These are phyloP conservation scores for Claviceps sp. DNA, from an alignment of 2,329 filamentous ascomycete genomes.

Conservation along the genomic window DNA sequence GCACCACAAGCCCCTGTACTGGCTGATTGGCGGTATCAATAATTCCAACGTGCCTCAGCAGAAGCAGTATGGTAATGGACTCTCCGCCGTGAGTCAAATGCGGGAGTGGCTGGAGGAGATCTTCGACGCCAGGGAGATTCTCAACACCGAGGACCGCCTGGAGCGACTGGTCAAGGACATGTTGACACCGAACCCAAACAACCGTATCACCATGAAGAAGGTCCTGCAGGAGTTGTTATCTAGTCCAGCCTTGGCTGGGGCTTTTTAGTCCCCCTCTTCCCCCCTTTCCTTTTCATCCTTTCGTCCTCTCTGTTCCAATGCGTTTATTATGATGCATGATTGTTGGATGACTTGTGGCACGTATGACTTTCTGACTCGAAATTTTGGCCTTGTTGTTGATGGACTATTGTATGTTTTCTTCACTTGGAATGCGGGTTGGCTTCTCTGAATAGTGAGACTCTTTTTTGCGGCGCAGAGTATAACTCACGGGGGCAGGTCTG, in stretches of 20 bases:
- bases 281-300: not conserved
- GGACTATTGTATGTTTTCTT: too few relatives aligned
- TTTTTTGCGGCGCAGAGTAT: too few relatives aligned
- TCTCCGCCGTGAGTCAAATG: conserved; percentile 37
- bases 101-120: conserved; percentile 42
- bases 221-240: conserved; percentile 31
- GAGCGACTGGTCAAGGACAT: conserved; percentile 41
- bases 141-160: conserved; percentile 33
- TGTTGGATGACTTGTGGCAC: not conserved
- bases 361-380: not conserved
- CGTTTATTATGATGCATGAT: not conserved
- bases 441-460: too few relatives aligned
- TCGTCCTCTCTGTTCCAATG: not conserved
- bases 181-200: conserved; percentile 35
- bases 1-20: conserved; percentile 39
- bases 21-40: conserved; percentile 45
- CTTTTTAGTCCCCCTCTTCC: too few relatives aligned
- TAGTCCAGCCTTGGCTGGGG: conserved; percentile 9
- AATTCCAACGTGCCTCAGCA: conserved; percentile 16
- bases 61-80: conserved; percentile 23
- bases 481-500: too few relatives aligned
- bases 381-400: too few relatives aligned
- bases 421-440: too few relatives aligned
- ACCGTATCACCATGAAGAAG: conserved; percentile 41
- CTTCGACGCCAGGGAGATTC: conserved; percentile 30